Conservation (phyloP, 179 eudicot genomes). For the Nepenthes alata region DNA sequence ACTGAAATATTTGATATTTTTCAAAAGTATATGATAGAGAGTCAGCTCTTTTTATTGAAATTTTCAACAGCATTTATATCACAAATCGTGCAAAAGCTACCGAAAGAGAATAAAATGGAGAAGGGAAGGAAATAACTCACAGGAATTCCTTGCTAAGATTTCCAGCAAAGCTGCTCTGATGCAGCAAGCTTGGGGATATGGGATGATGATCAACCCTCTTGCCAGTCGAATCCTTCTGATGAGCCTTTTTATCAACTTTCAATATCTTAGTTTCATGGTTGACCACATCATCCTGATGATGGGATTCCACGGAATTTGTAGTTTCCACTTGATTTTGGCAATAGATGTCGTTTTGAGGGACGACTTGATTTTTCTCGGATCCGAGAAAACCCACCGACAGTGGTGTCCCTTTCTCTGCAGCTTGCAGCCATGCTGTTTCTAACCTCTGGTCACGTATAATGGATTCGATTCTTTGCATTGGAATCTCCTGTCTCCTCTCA, state of each 20-base stretch:
- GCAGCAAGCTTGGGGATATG: conserved; percentile 88
- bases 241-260: conserved; percentile 43
- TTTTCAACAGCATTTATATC: not conserved
- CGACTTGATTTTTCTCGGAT: conserved; percentile 85
- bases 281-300: conserved; percentile 71
- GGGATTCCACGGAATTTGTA: conserved; percentile 28
- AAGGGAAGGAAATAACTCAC: conserved; percentile 31
- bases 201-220: conserved; percentile 37
- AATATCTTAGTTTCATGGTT: conserved; percentile 52
- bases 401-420: conserved; percentile 84
- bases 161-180: conserved; percentile 42
- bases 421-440: conserved; percentile 96
- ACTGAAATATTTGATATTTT: too few species aligned
- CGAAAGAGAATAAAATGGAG: conserved; percentile 1
- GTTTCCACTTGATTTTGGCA: conserved; percentile 30
- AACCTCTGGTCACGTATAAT: conserved; percentile 85
- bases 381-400: conserved; percentile 52
- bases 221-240: conserved; percentile 41
- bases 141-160: conserved; percentile 52
- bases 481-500: conserved; percentile 40
- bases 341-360: conserved; percentile 63
- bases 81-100: not conserved
- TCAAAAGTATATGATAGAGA: too few species aligned
- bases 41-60: not conserved
- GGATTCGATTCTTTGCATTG: conserved; percentile 80